Percentiles rank a stretch among this genome's conserved stretches.
These are phyloP conservation scores for Stagonosporopsis cucurbitacearum DNA, from an alignment of 2,329 filamentous ascomycete species.

Conservation along the genomic window DNA sequence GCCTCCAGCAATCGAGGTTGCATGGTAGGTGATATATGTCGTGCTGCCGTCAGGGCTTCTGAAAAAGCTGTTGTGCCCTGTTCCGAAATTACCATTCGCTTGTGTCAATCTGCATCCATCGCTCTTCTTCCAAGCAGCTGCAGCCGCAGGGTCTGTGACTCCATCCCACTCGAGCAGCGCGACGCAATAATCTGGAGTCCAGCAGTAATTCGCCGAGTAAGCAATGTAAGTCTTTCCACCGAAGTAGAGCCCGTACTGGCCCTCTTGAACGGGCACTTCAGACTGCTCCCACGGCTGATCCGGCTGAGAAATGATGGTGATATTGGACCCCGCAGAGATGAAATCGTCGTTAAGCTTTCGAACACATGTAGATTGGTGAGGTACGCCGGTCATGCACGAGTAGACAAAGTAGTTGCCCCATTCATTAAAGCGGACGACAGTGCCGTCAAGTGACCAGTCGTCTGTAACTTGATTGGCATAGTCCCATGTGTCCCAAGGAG, in stretches of 20 bases:
- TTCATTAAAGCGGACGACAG: slow-evolving; percentile 57
- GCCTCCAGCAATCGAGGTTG: slow-evolving; percentile 56
- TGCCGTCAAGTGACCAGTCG: slow-evolving; percentile 58
- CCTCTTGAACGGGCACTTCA: slow-evolving; percentile 62
- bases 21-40: slow-evolving; percentile 64
- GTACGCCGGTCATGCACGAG: slow-evolving; percentile 58
- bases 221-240: slow-evolving; percentile 60
- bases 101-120: slow-evolving; percentile 57
- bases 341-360: slow-evolving; percentile 50
- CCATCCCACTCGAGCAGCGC: slow-evolving; percentile 62
- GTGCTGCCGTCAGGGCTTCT: slow-evolving; percentile 60
- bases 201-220: slow-evolving; percentile 64
- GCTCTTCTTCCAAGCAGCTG: slow-evolving; percentile 60
- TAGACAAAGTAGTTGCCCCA: slow-evolving; percentile 61
- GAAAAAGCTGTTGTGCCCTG: slow-evolving; percentile 66
- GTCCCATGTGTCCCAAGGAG: slow-evolving; percentile 59
- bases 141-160: slow-evolving; percentile 50
- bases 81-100: slow-evolving; percentile 64
- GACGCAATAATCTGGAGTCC: slow-evolving; percentile 61
- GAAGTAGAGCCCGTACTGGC: slow-evolving; percentile 60
- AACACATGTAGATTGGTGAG: slow-evolving; percentile 50
- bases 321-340: slow-evolving; percentile 53
- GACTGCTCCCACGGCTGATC: slow-evolving; percentile 59
- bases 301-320: slow-evolving; percentile 59
- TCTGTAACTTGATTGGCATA: slow-evolving; percentile 57